Conservation (phyloP, 305 asterid genomes). For the Coffea humblotiana region DNA sequence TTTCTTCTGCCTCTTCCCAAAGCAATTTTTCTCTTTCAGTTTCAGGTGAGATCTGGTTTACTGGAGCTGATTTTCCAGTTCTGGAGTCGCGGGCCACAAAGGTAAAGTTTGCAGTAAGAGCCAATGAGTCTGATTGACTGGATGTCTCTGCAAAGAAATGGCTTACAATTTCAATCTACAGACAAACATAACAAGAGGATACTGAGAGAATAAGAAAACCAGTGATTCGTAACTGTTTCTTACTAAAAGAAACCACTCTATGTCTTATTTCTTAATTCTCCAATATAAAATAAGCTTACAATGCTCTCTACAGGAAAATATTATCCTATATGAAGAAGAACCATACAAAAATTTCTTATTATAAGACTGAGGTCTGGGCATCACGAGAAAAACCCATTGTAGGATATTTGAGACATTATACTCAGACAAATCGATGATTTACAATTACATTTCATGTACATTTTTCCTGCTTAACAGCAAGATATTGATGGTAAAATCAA, state of each 20-base stretch:
- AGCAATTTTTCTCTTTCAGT: conserved; percentile 64
- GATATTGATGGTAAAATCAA: background rate
- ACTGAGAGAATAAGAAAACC: background rate
- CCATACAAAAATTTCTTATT: background rate
- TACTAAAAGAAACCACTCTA: too few species aligned
- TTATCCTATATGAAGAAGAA: background rate
- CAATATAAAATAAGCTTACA: background rate
- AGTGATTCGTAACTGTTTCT: background rate
- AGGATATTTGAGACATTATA: background rate
- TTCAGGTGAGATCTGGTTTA: conserved; percentile 76
- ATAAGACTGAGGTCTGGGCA: background rate
- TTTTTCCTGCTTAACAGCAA: background rate
- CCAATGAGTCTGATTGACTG: conserved; percentile 43
- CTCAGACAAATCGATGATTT: background rate
- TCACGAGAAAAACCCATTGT: background rate
- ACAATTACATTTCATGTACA: background rate
- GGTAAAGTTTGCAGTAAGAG: conserved; percentile 93
- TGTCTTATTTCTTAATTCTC: background rate
- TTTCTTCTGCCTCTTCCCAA: conserved; percentile 77
- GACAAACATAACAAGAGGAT: background rate
- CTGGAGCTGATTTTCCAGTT: conserved; percentile 76
- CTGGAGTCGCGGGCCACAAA: conserved; percentile 88
- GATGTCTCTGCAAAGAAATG: conserved; percentile 38
- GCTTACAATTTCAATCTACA: background rate
- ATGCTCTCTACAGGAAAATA: background rate